These are phyloP conservation scores for Hypericum androsaemum DNA, from an alignment of 345 rosid genomes.

Conservation along the genomic window DNA sequence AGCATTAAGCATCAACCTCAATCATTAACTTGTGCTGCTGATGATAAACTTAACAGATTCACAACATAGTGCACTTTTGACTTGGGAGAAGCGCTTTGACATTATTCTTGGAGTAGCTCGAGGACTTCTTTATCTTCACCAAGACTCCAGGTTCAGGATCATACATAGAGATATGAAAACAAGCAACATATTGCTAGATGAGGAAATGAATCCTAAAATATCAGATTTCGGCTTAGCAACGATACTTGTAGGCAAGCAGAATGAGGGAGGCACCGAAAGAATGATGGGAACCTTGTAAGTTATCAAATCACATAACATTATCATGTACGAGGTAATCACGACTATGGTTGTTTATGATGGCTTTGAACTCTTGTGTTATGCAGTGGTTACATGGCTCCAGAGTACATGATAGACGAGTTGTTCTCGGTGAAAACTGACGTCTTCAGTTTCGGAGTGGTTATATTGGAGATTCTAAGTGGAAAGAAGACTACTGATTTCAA, in stretches of 20 bases:
- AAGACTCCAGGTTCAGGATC: too few relatives aligned
- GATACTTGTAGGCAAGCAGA: neutral
- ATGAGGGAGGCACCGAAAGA: neutral
- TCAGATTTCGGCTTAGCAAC: neutral
- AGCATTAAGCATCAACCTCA: neutral
- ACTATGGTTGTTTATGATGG: neutral
- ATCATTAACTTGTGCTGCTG: neutral
- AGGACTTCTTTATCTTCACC: too few relatives aligned
- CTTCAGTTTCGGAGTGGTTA: conserved; percentile 1
- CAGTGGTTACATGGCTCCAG: conserved; percentile 3
- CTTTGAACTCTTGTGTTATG: neutral
- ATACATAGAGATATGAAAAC: too few relatives aligned
- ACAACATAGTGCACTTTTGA: neutral
- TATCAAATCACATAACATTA: neutral
- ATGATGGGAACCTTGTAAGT: conserved; percentile 1
- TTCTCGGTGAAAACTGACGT: conserved; percentile 4
- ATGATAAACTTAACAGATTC: neutral
- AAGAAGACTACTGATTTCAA: neutral
- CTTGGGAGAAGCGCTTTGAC: too few relatives aligned
- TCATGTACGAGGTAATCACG: neutral
- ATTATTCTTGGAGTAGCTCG: too few relatives aligned
- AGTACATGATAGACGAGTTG: neutral
- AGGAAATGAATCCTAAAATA: conserved; percentile 1
- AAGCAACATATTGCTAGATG: conserved; percentile 1
- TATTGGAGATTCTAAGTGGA: conserved; percentile 3